Evolutionary conservation across 345 rosid species (phyloP).

Genomic region (Populus euphratica): DNA sequence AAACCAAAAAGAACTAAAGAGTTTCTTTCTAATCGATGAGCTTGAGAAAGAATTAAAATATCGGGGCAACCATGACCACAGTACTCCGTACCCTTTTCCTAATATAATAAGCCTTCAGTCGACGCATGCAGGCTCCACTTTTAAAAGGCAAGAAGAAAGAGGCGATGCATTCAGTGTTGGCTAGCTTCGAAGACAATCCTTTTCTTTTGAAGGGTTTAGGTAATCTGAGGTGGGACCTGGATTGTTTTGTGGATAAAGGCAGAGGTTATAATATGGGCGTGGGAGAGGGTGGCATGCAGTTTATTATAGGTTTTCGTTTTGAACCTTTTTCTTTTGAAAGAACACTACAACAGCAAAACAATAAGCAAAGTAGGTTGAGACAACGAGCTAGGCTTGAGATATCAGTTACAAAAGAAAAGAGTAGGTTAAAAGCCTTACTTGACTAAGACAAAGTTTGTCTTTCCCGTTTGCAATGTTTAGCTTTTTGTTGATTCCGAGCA

Average conservation of each 20-base stretch:
- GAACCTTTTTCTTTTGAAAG: background rate
- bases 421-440: background rate
- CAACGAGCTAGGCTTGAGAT: background rate
- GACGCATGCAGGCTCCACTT: conserved; percentile 7
- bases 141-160: background rate
- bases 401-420: background rate
- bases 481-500: background rate
- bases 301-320: background rate
- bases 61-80: background rate
- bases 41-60: background rate
- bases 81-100: background rate
- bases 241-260: background rate
- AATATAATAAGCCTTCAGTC: background rate
- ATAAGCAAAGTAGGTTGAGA: background rate
- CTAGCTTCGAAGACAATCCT: conserved; percentile 4
- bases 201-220: conserved; percentile 8
- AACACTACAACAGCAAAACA: background rate
- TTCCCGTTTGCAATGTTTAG: background rate
- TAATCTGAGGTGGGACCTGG: conserved; percentile 16
- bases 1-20: background rate
- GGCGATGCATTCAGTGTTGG: background rate
- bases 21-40: background rate
- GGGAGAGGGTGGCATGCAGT: background rate
- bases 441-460: background rate
- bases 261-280: background rate